Base-by-base conservation (phyloP, 169 alveolate genomes). In the Blepharisma undulans region DNA sequence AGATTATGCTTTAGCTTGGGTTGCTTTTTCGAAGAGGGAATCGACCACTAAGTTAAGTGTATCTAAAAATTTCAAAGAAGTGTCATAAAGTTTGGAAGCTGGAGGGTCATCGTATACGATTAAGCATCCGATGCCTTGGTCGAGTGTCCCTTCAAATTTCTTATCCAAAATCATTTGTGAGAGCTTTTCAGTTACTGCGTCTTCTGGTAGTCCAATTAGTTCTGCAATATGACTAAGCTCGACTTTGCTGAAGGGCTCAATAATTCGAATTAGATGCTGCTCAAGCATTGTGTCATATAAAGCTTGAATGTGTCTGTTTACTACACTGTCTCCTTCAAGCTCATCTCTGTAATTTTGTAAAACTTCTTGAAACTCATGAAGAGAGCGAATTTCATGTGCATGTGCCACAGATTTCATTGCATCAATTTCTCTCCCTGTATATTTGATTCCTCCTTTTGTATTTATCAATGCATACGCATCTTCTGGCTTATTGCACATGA, bases 151-250 rank as follows among this genome's bases (percentile, higher is more conserved):
- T 76, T 95, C 96, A 60, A 98, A 96, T 95, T 96, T 98, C 91
- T 98, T 97, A 94, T 99, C 99, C 66, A 99, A 94, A 89, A 99
- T 98, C 98, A 99, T 97, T 92, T 98, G 99, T 48, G 98, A 93
- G 33, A 97, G 89, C 96, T 98, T 98, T 59, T 81, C 76, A 59
- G 94, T 95, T 29, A 97, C 95, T 66, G 90, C 90, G 34, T 86
- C 93, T 25, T 87, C 81, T 61, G 91, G 90, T 25, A 97, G 92
- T 60, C 96, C 96, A 81, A 97, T 97, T 61, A 91, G 48, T 76
- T 96, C 76, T 5, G 98, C 95, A 14, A 97, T 93, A 79, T 93
- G 94, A 82, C 93, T 95, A 36, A 97, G 93, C 90, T 97, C 94
- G 74, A 96, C 98, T 79, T 93, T 95, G 66, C 97, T 93, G 90